phyloP scores from a whole-genome alignment of 768 basidiomycete genomes.

The Amyloporia xantha region DNA sequence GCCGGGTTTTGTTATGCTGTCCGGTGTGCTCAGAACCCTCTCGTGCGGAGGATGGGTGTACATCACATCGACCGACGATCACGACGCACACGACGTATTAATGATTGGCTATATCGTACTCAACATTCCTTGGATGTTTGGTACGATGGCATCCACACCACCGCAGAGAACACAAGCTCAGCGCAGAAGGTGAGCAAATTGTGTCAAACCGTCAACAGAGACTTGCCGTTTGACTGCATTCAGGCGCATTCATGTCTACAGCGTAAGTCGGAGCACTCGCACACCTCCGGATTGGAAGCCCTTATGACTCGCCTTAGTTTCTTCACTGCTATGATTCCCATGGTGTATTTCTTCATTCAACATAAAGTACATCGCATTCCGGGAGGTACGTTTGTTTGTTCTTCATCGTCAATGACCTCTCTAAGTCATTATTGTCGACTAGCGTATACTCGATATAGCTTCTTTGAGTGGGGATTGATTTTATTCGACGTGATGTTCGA shows the following conservation, averaged over 20 bases:
- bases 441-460: constrained; percentile 84
- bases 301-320: no score
- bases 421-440: constrained; percentile 3
- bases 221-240: no score
- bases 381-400: constrained; percentile 44
- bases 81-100: constrained; percentile 77
- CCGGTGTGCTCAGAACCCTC: constrained; percentile 67
- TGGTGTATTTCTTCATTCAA: constrained; percentile 80
- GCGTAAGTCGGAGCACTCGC: no score
- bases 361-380: constrained; percentile 77
- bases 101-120: constrained; percentile 85
- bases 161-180: constrained; percentile 31
- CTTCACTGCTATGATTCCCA: constrained; percentile 59
- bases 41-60: constrained; percentile 91
- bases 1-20: constrained; percentile 45
- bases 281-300: no score
- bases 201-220: no score
- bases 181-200: constrained; percentile 55
- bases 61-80: constrained; percentile 79
- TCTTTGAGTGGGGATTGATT: constrained; percentile 86
- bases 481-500: constrained; percentile 69
- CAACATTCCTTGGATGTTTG: constrained; percentile 87
- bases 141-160: constrained; percentile 55
- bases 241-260: no score
- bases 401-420: neutral